These are phyloP conservation scores for Colletotrichum falcatum DNA, from an alignment of 2,329 filamentous ascomycete species.

Conservation along the genomic window DNA sequence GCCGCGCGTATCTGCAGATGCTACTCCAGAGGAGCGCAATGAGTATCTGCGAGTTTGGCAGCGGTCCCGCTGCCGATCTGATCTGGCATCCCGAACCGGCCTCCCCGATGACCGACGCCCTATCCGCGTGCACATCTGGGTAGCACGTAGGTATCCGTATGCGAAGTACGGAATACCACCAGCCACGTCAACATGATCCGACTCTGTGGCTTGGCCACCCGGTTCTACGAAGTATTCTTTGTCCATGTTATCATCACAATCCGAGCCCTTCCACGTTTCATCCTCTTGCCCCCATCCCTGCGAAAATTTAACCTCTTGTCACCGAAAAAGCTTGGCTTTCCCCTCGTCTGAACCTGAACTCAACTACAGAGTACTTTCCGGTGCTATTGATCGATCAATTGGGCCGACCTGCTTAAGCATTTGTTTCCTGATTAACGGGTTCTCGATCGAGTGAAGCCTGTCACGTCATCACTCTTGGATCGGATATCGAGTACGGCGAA, in stretches of 20 bases:
- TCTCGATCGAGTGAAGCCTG: constrained; percentile 4
- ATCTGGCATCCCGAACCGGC: constrained; percentile 12
- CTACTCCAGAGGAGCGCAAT: not conserved
- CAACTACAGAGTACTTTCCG: too few relatives aligned
- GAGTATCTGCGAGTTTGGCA: constrained; percentile 7
- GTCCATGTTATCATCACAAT: not conserved
- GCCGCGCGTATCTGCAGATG: not conserved
- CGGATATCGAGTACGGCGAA: not conserved
- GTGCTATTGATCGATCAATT: constrained; percentile 8
- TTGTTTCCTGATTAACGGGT: constrained; percentile 5
- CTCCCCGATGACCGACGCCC: constrained; percentile 1
- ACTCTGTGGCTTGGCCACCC: not conserved
- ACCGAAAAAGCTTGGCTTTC: constrained; percentile 38
- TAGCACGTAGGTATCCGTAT: too few relatives aligned
- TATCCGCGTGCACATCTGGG: too few relatives aligned
- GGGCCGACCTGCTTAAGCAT: not conserved
- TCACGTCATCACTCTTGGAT: constrained; percentile 2
- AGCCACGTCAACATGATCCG: not conserved
- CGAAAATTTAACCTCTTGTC: constrained; percentile 36
- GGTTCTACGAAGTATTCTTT: too few relatives aligned
- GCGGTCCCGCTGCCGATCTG: not conserved
- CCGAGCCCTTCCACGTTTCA: constrained; percentile 22
- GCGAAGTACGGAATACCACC: not conserved
- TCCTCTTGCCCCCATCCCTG: constrained; percentile 14
- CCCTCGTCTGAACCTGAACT: constrained; percentile 31